These are phyloP conservation scores for Penicillium dipodomyicola DNA, from an alignment of 495 filamentous ascomycete genomes.

Conservation along the genomic window DNA sequence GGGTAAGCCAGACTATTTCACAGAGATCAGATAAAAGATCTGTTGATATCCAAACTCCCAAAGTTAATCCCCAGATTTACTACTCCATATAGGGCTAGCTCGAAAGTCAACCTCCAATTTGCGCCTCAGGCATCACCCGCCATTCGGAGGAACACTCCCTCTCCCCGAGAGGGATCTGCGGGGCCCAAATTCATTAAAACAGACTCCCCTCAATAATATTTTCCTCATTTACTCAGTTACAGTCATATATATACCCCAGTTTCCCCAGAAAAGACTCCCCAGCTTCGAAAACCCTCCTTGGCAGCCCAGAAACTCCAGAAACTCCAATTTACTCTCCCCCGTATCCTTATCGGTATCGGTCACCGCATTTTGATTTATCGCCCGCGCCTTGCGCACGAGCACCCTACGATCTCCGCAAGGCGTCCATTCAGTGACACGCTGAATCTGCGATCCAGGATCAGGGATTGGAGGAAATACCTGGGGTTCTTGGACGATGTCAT, in stretches of 20 bases:
- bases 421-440: conserved; percentile 1
- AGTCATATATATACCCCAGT: neutral
- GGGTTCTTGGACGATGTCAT: conserved; percentile 24
- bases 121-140: conserved; percentile 17
- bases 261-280: neutral
- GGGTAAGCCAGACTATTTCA: neutral
- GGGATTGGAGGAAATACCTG: neutral
- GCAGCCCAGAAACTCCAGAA: conserved; percentile 20
- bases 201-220: conserved; percentile 3
- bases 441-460: neutral
- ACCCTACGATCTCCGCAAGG: neutral
- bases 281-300: neutral
- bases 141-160: conserved; percentile 26
- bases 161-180: conserved; percentile 38
- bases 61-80: conserved; percentile 7
- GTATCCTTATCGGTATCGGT: conserved; percentile 6
- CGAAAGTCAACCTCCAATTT: conserved; percentile 3
- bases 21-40: neutral
- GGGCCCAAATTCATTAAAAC: conserved; percentile 25
- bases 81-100: conserved; percentile 4
- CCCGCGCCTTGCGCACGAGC: conserved; percentile 10
- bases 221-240: conserved; percentile 13
- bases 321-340: neutral
- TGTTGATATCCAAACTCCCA: neutral
- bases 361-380: conserved; percentile 5